Base-by-base conservation (phyloP, 306 rosid species). In the Medicago ruthenica region DNA sequence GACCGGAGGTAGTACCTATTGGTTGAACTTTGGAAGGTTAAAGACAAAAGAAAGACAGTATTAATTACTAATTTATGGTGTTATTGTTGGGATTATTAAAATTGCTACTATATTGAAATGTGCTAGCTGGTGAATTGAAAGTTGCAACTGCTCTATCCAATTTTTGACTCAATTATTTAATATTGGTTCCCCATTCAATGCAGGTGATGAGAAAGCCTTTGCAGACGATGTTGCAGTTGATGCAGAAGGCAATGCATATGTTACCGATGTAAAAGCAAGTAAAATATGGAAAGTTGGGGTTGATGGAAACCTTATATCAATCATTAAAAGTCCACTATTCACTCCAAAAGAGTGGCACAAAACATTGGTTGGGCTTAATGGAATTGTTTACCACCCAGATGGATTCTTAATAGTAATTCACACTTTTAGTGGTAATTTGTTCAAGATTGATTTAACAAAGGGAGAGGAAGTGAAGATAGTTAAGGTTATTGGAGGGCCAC, bases 161-260 rank as follows among this genome's bases (percentile, higher is more conserved):
- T 27, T 27, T 27, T 27, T 55, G 59, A 61, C 67, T 40, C 70
- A 39, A 27, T 40, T 47, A 8, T 44, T 22, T 18, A 64, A 51
- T 47, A 18, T 18, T 55, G 13, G 13, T 9, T 55, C 15, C 14
- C 27, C 31, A 18, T 13, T 51, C 75, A 62, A 74, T 85, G 85
- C 71, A 92, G 99, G 84, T 62, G 99, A 85, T 20, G 88, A 81
- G 83, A 95, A 89, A 82, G 75, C 96, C 47, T 81, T 89, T 0
- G 89, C 93, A 8, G 97, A 95, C 37, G 99, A 92, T 41, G 97
- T 92, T 62, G 91, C 97, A 41, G 92, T 90, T 14, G 99, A 95
- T 72, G 87, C 84, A 44, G 91, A 90, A 78, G 99, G 99, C 21
- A 92, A 84, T 80, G 96, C 99, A 9, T 95, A 90, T 7, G 92